Conservation (phyloP, 2,329 filamentous ascomycete genomes). For the Ophiostoma piceae region DNA sequence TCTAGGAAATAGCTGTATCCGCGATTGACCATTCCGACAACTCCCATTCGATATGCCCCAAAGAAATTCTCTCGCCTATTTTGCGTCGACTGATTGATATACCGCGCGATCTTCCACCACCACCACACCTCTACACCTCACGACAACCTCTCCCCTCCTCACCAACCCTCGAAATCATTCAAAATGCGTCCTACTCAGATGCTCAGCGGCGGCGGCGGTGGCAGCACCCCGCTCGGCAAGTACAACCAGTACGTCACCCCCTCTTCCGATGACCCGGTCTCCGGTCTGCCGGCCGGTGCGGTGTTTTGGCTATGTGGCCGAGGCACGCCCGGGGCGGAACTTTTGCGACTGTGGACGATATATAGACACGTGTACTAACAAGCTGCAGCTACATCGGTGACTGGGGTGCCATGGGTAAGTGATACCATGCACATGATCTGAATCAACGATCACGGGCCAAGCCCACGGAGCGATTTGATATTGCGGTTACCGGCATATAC, state of each 20-base stretch:
- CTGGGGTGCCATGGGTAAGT: slow-evolving; percentile 73
- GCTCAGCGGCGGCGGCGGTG: slow-evolving; percentile 40
- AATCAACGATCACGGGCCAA: background rate
- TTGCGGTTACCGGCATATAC: background rate
- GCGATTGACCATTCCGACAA: slow-evolving; percentile 30
- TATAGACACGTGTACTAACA: slow-evolving; percentile 19
- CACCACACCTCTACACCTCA: slow-evolving; percentile 16
- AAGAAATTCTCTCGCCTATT: slow-evolving; percentile 28
- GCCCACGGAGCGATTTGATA: background rate
- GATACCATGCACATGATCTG: slow-evolving; percentile 20
- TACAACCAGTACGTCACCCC: slow-evolving; percentile 40
- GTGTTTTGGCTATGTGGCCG: slow-evolving; percentile 15
- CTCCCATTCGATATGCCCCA: slow-evolving; percentile 28
- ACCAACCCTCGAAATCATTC: slow-evolving; percentile 24
- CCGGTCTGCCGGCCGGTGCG: slow-evolving; percentile 20
- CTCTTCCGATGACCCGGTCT: slow-evolving; percentile 3
- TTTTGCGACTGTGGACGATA: background rate
- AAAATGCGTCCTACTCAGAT: slow-evolving; percentile 46
- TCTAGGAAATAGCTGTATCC: background rate
- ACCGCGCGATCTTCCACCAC: slow-evolving; percentile 11
- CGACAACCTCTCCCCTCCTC: slow-evolving; percentile 16
- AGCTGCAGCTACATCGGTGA: slow-evolving; percentile 60
- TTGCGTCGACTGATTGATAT: slow-evolving; percentile 19
- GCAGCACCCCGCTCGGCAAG: slow-evolving; percentile 40
- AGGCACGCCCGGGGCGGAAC: background rate